Conservation (phyloP, 257 asterid species). For the Solanum rostratum region DNA sequence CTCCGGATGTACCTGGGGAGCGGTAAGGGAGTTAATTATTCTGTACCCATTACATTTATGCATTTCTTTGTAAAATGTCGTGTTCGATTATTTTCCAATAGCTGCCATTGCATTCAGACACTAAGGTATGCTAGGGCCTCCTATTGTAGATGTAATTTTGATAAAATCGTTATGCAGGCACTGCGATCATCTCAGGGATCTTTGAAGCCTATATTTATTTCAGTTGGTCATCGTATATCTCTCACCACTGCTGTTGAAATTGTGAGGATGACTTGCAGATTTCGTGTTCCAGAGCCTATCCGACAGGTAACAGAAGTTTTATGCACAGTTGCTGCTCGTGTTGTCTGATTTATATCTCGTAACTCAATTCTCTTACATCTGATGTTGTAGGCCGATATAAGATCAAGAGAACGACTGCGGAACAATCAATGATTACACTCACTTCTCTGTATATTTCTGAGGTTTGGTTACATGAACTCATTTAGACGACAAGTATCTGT, state of each 20-base stretch:
- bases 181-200: slow-evolving; percentile 52
- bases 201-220: slow-evolving; percentile 62
- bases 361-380: neutral
- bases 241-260: slow-evolving; percentile 48
- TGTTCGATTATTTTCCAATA: too few relatives aligned
- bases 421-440: neutral
- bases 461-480: neutral
- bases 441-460: neutral
- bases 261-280: slow-evolving; percentile 52
- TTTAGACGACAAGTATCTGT: neutral
- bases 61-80: neutral
- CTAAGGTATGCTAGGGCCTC: too few relatives aligned
- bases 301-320: slow-evolving; percentile 46
- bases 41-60: neutral
- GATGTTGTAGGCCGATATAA: neutral
- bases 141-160: too few relatives aligned
- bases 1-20: slow-evolving; percentile 72
- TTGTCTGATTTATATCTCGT: neutral
- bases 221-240: slow-evolving; percentile 77
- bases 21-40: slow-evolving; percentile 25
- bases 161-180: slow-evolving; percentile 41
- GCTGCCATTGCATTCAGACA: too few relatives aligned
- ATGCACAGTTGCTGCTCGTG: neutral
- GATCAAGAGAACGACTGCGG: neutral
- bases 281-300: slow-evolving; percentile 84